Evolutionary conservation across 306 rosid genomes (phyloP).

Genomic region (Amphicarpaea edgeworthii): DNA sequence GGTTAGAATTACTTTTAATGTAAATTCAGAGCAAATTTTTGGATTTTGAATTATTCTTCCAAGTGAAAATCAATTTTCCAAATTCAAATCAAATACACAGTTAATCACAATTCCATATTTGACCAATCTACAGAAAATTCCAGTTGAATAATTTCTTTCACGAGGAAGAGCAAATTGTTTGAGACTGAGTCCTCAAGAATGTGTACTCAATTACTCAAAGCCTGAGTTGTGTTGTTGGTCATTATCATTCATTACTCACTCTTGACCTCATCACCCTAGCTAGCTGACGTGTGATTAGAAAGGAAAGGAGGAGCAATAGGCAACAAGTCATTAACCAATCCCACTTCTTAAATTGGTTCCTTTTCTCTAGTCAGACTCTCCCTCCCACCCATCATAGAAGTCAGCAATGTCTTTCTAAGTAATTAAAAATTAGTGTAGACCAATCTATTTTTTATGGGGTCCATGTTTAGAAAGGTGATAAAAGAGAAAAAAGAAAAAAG

Average conservation of each 20-base stretch:
- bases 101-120: constrained; percentile 31
- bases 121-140: not conserved
- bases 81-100: too few relatives aligned
- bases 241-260: constrained; percentile 43
- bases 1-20: too few relatives aligned
- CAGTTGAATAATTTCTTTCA: constrained; percentile 7
- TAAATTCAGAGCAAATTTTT: too few relatives aligned
- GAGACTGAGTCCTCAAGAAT: constrained; percentile 19
- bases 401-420: constrained; percentile 34
- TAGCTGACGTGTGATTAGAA: constrained; percentile 34
- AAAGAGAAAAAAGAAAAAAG: too few relatives aligned
- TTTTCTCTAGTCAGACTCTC: constrained; percentile 28
- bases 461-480: constrained; percentile 42
- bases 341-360: constrained; percentile 24
- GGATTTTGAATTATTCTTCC: too few relatives aligned
- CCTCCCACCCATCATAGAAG: constrained; percentile 33
- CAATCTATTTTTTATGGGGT: constrained; percentile 23
- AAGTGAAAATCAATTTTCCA: too few relatives aligned
- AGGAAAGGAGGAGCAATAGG: constrained; percentile 2
- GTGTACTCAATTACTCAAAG: constrained; percentile 19
- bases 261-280: constrained; percentile 35
- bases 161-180: not conserved
- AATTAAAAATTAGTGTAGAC: not conserved
- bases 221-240: constrained; percentile 40
- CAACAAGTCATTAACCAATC: constrained; percentile 35